phyloP scores from a whole-genome alignment of 2,329 filamentous ascomycete species.

The Colletotrichum brevisporum region DNA sequence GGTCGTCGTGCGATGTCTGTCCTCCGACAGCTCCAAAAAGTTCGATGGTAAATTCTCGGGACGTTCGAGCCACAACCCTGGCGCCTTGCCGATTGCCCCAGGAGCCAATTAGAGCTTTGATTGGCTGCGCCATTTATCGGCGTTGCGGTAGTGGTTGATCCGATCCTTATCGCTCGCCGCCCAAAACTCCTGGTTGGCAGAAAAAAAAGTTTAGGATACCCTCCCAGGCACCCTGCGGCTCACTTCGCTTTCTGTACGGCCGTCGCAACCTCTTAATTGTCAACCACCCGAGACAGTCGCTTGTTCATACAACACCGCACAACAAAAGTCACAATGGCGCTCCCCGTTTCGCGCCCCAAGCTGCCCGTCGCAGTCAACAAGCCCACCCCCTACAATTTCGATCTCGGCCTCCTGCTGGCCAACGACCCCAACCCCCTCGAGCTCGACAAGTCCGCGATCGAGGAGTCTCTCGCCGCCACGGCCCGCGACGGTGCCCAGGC shows the following conservation, averaged over 20 bases:
- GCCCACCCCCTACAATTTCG: conserved; percentile 92
- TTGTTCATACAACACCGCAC: background rate
- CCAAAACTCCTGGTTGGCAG: conserved; percentile 40
- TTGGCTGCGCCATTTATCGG: conserved; percentile 26
- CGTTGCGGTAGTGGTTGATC: conserved; percentile 39
- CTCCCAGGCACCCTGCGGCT: conserved; percentile 12
- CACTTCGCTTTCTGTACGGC: conserved; percentile 14
- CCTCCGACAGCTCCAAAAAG: conserved; percentile 28
- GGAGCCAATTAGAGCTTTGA: conserved; percentile 30
- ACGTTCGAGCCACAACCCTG: conserved; percentile 30
- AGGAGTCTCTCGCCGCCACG: conserved; percentile 77
- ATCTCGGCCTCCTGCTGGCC: conserved; percentile 88
- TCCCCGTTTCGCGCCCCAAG: conserved; percentile 59
- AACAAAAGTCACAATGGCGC: conserved; percentile 50
- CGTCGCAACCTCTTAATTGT: conserved; percentile 15
- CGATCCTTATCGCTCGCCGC: conserved; percentile 35
- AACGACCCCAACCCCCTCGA: conserved; percentile 88
- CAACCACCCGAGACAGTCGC: conserved; percentile 1
- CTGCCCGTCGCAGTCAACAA: conserved; percentile 79
- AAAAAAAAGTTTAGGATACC: conserved; percentile 41
- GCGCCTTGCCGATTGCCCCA: background rate
- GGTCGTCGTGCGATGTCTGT: conserved; percentile 39
- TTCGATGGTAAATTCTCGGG: conserved; percentile 39
- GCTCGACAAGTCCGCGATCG: conserved; percentile 67
- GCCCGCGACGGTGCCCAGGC: conserved; percentile 93